phyloP scores from a whole-genome alignment of 306 rosid species.

The Rubus parviflorus region DNA sequence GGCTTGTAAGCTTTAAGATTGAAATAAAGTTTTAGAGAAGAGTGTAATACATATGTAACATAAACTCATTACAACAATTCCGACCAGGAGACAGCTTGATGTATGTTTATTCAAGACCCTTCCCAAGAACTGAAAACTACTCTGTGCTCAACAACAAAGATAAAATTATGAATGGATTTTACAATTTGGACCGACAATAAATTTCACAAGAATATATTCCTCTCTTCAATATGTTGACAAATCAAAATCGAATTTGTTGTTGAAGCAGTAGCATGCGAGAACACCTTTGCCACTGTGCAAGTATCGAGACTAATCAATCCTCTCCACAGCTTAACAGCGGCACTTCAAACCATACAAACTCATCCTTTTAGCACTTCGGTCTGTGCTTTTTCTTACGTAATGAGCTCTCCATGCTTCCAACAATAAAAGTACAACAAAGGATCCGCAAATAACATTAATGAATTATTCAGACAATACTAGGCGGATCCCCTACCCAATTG shows the following conservation, averaged over 20 bases:
- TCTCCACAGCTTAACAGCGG: conserved; percentile 27
- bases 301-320: conserved; percentile 22
- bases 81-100: conserved; percentile 34
- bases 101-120: conserved; percentile 37
- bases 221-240: conserved; percentile 27
- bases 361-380: conserved; percentile 18
- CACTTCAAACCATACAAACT: conserved; percentile 32
- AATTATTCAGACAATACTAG: conserved; percentile 77
- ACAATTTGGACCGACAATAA: conserved; percentile 34
- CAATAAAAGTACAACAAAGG: conserved; percentile 19
- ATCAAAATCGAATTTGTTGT: conserved; percentile 42
- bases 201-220: conserved; percentile 27
- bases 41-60: background rate
- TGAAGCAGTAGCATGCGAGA: conserved; percentile 42
- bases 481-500: conserved; percentile 89
- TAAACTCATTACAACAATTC: conserved; percentile 33
- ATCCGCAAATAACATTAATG: background rate
- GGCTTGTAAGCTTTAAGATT: no score
- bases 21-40: no score
- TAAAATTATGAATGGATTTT: conserved; percentile 42
- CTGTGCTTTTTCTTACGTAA: conserved; percentile 22
- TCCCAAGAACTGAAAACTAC: conserved; percentile 25
- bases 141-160: conserved; percentile 29
- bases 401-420: conserved; percentile 24
- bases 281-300: conserved; percentile 29